Conservation (phyloP, 495 filamentous ascomycete genomes). For the Daldinia grandis region DNA sequence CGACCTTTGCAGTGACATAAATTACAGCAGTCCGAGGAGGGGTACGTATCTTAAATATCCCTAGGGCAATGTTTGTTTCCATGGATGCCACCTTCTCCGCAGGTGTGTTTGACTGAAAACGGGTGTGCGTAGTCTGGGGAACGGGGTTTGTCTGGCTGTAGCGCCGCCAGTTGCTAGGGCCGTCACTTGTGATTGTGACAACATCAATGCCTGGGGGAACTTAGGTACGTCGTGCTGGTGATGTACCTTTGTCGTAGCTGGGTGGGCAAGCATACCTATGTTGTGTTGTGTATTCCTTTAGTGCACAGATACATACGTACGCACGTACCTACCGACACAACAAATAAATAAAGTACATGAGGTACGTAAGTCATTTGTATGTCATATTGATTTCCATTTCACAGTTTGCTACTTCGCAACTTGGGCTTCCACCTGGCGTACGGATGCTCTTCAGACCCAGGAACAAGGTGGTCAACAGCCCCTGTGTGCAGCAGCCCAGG, state of each 20-base stretch:
- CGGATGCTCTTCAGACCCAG: slow-evolving; percentile 65
- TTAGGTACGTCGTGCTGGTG: not conserved
- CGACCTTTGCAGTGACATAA: not conserved
- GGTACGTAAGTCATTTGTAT: not conserved
- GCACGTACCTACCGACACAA: no score
- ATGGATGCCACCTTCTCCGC: not conserved
- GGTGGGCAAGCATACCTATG: not conserved
- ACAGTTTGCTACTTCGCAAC: slow-evolving; percentile 40
- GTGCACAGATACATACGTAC: not conserved
- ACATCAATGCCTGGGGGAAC: not conserved
- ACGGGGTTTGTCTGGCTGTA: not conserved
- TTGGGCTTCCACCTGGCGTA: slow-evolving; percentile 64
- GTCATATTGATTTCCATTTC: not conserved
- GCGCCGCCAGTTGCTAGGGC: not conserved
- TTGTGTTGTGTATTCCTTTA: not conserved
- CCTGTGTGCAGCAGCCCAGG: slow-evolving; percentile 75
- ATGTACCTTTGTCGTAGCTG: not conserved
- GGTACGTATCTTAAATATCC: not conserved
- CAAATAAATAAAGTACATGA: no score
- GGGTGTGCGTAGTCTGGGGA: not conserved
- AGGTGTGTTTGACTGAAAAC: not conserved
- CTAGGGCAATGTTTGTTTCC: not conserved
- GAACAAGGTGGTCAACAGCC: slow-evolving; percentile 75
- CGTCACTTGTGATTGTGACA: not conserved
- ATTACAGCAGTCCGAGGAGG: not conserved